A percentile compares a stretch with the other conserved stretches of the same genome.
Evolutionary conservation across 1,284 basidiomycete species (phyloP).

Genomic region (Gomphus sp.): DNA sequence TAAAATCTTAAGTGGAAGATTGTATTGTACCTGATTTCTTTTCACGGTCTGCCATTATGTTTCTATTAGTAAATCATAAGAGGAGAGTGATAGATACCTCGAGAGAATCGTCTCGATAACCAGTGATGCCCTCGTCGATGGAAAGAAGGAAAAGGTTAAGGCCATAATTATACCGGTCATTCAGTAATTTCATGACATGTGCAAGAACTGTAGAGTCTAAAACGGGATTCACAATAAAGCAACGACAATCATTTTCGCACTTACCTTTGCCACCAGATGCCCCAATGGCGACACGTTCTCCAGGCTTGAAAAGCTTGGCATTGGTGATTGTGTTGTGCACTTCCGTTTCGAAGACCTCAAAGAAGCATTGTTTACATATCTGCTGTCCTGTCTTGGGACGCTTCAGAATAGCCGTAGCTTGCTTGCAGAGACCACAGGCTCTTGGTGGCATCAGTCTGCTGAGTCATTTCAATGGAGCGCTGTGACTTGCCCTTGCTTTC

Average conservation of each 20-base stretch:
- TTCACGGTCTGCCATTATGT: constrained; percentile 78
- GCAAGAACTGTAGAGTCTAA: constrained; percentile 96
- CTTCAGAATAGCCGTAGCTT: constrained; percentile 79
- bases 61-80: background rate
- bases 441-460: constrained; percentile 50
- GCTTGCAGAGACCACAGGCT: constrained; percentile 67
- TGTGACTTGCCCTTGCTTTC: background rate
- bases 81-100: constrained; percentile 49
- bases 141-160: constrained; percentile 89
- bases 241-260: constrained; percentile 4
- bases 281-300: constrained; percentile 94
- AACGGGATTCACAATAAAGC: constrained; percentile 9
- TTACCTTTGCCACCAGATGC: constrained; percentile 96
- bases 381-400: constrained; percentile 96
- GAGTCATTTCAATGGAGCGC: background rate
- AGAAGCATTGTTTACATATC: constrained; percentile 94
- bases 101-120: constrained; percentile 95
- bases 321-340: constrained; percentile 92
- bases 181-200: constrained; percentile 92
- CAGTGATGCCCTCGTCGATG: constrained; percentile 98
- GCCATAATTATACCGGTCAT: constrained; percentile 90
- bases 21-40: constrained; percentile 92
- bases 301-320: constrained; percentile 77
- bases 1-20: constrained; percentile 91
- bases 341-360: constrained; percentile 96